Base-by-base conservation (phyloP, 78 protist genomes). In the Dictyostelium firmibasis region DNA sequence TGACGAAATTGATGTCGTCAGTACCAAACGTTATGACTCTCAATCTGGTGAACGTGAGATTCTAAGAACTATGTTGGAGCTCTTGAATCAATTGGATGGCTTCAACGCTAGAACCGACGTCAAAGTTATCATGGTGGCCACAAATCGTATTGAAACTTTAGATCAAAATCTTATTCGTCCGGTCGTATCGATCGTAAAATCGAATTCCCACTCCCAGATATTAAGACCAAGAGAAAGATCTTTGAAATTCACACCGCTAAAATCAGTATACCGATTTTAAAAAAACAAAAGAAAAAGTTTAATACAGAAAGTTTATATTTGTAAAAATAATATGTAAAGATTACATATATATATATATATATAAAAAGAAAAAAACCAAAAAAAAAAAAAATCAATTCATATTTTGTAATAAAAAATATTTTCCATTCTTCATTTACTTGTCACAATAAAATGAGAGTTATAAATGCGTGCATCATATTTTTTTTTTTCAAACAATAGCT, bases 101-200 rank as follows among this genome's bases (percentile, higher is more conserved):
- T 99, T 99, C 82, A 99, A 99, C 70, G 92, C 99, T 11, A 91
- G 99, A 23, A 98, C 98, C 0, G 99, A 99, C 74, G 99, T 99
- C 41, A 99, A 99, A 96, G 99, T 99, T 29, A 97, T 99, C 77
- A 96, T n/a, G n/a, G n/a, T 99, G 98, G 99, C 99, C 3, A 99
- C 99, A 2, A 99, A 99, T 97, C 29, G 95, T 31, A 99, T 99
- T 83, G 99, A 99, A 69, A 92, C 98, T 14, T 83, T 99, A 2
- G 99, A 99, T 97, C 99, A 99, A 0, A 99, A 99, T 0, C 99
- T 99, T 50, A 96, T 99, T 82, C 98, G 99, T 1, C 99, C 99
- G 99, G 99, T n/a, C 98, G 99, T 33, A 99, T 99, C 85, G 99
- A 99, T 83, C 84, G 99, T 33, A 99, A n/a, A n/a, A n/a, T n/a